A percentile compares a stretch with the other conserved stretches of the same genome.
These are phyloP conservation scores for Aurantiochytrium sp. DNA, from an alignment of 108 stramenopile genomes.

Conservation along the genomic window DNA sequence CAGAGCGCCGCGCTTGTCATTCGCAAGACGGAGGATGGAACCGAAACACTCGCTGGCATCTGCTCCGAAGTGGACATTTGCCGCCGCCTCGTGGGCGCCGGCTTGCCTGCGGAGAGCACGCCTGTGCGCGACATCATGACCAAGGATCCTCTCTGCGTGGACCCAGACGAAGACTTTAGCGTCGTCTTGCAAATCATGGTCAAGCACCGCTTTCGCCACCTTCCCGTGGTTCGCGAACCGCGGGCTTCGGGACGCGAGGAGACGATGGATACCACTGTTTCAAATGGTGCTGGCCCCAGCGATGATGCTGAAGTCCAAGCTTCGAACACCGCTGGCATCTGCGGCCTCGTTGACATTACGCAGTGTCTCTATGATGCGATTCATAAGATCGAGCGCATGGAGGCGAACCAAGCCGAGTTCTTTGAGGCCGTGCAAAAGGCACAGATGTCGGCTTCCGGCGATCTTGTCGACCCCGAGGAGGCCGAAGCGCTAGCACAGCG, in stretches of 20 bases:
- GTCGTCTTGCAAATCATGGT: constrained; percentile 84
- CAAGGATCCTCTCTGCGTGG: constrained; percentile 68
- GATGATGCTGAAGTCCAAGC: not conserved
- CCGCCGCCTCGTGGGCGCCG: not conserved
- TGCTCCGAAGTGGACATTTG: constrained; percentile 15
- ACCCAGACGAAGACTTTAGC: constrained; percentile 65
- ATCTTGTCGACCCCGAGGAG: not conserved
- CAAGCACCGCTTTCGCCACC: constrained; percentile 69
- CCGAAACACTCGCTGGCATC: not conserved
- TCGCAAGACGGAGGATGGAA: not conserved
- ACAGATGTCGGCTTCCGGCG: not conserved
- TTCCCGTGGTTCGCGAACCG: constrained; percentile 27
- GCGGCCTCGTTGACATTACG: not conserved
- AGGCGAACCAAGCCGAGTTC: not conserved
- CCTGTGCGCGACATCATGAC: constrained; percentile 69
- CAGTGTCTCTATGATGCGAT: constrained; percentile 17
- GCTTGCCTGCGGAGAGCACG: not conserved
- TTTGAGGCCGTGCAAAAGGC: not conserved
- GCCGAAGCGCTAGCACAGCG: not conserved
- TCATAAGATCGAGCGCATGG: not conserved
- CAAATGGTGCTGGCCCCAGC: not conserved
- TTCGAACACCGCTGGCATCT: not conserved
- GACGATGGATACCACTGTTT: too few relatives aligned
- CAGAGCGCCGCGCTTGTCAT: constrained; percentile 13
- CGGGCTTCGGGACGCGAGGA: too few relatives aligned